Evolutionary conservation across 176 grass and related monocot genomes (phyloP).

Genomic region (Rhynchospora breviuscula): DNA sequence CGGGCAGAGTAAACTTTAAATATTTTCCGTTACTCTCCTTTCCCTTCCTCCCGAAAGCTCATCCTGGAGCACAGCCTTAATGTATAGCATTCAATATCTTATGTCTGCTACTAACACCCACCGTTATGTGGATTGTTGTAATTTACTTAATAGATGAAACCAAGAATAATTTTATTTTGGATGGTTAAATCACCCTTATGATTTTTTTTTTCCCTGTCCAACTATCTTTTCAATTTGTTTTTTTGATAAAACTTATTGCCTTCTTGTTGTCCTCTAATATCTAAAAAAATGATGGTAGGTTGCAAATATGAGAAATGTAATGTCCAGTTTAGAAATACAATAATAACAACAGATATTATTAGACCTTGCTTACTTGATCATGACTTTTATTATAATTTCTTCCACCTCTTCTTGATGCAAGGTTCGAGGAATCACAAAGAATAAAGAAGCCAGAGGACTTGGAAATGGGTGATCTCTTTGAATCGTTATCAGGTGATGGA

Average conservation of each 20-base stretch:
- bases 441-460: slow-evolving; percentile 52
- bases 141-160: neutral
- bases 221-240: too few relatives aligned
- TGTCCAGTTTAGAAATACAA: neutral
- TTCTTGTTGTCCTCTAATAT: neutral
- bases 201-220: neutral
- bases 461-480: slow-evolving; percentile 77
- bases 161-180: neutral
- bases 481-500: slow-evolving; percentile 37
- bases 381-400: slow-evolving; percentile 1
- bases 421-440: slow-evolving; percentile 58
- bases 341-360: neutral
- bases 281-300: neutral
- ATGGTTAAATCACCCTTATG: neutral
- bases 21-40: too few relatives aligned
- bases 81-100: neutral
- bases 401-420: slow-evolving; percentile 17
- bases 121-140: neutral
- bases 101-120: neutral
- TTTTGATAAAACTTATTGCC: neutral
- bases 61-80: too few relatives aligned
- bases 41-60: too few relatives aligned
- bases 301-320: neutral
- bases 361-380: neutral
- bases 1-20: too few relatives aligned